Evolutionary conservation across 495 filamentous ascomycete genomes (phyloP).

Genomic region (Penicillium maclennaniae): DNA sequence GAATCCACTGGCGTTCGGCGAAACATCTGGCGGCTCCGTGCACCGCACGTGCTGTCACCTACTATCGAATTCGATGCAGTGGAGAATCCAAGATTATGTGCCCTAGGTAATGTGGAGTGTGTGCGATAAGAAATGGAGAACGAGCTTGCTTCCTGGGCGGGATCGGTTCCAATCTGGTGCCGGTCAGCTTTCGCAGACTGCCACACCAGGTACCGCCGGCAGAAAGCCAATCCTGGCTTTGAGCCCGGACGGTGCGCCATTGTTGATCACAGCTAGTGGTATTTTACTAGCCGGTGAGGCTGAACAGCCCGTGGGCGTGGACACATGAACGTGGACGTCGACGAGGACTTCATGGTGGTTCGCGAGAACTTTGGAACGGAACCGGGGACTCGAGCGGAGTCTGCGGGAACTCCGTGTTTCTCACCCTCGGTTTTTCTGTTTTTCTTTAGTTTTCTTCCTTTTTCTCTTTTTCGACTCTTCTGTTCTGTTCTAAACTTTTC

Average conservation of each 20-base stretch:
- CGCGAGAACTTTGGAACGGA: conserved; percentile 9
- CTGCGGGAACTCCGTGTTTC: background rate
- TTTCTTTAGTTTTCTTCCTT: no score
- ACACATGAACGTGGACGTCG: background rate
- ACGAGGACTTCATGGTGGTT: conserved; percentile 2
- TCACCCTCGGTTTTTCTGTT: background rate
- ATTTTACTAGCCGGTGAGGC: conserved; percentile 2
- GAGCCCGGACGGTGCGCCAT: background rate
- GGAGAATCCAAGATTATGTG: no score
- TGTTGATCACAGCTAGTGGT: background rate
- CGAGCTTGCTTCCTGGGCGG: conserved; percentile 11
- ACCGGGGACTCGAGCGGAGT: conserved; percentile 8
- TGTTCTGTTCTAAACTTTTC: no score
- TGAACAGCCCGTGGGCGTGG: background rate
- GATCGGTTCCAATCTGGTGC: background rate
- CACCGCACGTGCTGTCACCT: conserved; percentile 14
- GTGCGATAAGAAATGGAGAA: background rate
- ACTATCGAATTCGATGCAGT: no score
- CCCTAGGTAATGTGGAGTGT: background rate
- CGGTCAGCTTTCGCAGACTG: conserved; percentile 7
- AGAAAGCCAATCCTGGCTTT: background rate
- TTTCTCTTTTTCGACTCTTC: background rate
- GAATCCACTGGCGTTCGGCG: conserved; percentile 17
- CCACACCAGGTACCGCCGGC: conserved; percentile 8
- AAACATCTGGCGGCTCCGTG: conserved; percentile 23